Evolutionary conservation across 805 yeast species (phyloP), one percentile per base, ranked within the genome.

Genomic region (Saccharomycopsis fodiens): DNA sequence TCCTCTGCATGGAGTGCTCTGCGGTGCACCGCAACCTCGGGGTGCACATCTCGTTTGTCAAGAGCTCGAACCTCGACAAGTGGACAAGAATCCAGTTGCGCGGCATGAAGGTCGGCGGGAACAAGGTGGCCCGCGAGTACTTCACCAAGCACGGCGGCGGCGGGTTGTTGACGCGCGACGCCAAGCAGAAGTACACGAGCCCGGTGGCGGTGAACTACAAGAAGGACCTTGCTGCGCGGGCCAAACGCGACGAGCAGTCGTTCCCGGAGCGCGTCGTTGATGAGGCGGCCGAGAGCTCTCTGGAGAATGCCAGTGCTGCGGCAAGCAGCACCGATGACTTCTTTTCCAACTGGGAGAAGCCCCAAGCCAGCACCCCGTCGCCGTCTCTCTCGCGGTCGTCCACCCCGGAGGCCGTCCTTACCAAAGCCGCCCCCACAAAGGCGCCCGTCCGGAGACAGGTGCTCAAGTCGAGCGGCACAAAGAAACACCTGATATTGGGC

Each of bases 21-120:
- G 89, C 97, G 3, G 87, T 84, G 43, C 98, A 93, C 69, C 78
- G 98, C 64, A 88, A 88, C 63, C 66, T 93, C 66, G 98, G 98
- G 49, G 97, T 89, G 32, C 98, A 93, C 63, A 82, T 93, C 57
- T 78, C 97, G 32, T 93, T 93, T 69, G 97, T 93, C 48, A 86
- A 88, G 62, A 86, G 96, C 23, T 78, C 93, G 23, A 85, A 82
- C 54, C 72, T 93, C 68, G 98, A 93, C 65, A 85, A 87, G 62
- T 93, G 98, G 98, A 81, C 89, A 35, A 75, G 88, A 57, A 79
- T 77, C 58, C 96, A 93, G 64, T 72, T 93, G 60, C 78, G 98
- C 57, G 78, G 86, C 61, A 87, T 93, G 77, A 87, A 89, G 61
- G 79, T 85, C 50, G 97, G 97, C 54, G 98, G 97, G 22, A 93